Percentiles rank a stretch among this genome's conserved stretches.
phyloP scores from a whole-genome alignment of 179 eudicot genomes.

The Camellia oleifera region DNA sequence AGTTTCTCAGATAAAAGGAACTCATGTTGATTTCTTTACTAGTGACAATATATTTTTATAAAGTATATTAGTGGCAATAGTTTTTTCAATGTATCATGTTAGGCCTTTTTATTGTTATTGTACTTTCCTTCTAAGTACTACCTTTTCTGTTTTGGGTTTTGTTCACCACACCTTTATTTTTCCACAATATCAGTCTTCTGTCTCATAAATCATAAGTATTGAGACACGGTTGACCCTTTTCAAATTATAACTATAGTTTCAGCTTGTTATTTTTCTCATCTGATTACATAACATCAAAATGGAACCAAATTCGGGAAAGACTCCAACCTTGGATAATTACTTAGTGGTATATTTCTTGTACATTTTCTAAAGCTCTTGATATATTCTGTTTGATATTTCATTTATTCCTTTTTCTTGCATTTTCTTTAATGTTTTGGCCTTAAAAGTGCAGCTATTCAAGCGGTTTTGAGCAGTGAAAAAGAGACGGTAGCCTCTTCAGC shows the following conservation, averaged over 20 bases:
- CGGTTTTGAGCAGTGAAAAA: constrained; percentile 53
- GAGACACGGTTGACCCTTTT: not conserved
- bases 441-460: constrained; percentile 49
- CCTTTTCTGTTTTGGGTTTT: not conserved
- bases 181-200: not conserved
- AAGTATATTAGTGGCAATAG: too few relatives aligned
- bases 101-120: not conserved
- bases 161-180: not conserved
- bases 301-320: not conserved
- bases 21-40: too few relatives aligned
- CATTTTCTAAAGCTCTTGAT: not conserved
- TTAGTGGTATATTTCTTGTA: not conserved
- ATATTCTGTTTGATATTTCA: not conserved
- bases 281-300: not conserved
- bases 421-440: not conserved
- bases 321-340: not conserved
- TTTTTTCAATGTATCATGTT: too few relatives aligned
- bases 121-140: not conserved
- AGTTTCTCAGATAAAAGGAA: too few relatives aligned
- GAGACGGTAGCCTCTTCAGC: constrained; percentile 37
- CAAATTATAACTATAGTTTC: not conserved
- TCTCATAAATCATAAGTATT: not conserved
- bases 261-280: not conserved
- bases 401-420: not conserved
- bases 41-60: too few relatives aligned